phyloP scores from a whole-genome alignment of 106 monocot species.

The Dioscorea alata region DNA sequence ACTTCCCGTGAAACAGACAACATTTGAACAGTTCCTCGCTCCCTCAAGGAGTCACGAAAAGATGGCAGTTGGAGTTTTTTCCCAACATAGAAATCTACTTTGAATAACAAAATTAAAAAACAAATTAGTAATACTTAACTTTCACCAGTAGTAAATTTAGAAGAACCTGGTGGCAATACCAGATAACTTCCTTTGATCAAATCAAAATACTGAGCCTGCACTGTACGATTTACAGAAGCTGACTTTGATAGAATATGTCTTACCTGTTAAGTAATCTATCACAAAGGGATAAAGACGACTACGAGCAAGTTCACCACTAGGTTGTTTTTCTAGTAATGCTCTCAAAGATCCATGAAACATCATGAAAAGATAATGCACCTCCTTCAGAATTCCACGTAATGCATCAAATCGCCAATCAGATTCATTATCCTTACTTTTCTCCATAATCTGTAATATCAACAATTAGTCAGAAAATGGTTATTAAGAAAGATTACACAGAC shows the following conservation, averaged over 20 bases:
- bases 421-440: conserved; percentile 77
- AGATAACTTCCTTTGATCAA: too few relatives aligned
- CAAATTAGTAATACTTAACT: background rate
- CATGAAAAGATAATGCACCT: conserved; percentile 71
- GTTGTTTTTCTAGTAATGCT: conserved; percentile 83
- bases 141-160: too few relatives aligned
- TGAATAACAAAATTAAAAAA: background rate
- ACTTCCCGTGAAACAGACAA: conserved; percentile 71
- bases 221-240: too few relatives aligned
- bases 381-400: conserved; percentile 58
- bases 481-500: too few relatives aligned
- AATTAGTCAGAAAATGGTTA: too few relatives aligned
- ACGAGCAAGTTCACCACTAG: conserved; percentile 83
- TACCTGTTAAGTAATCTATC: conserved; percentile 81
- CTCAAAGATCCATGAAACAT: conserved; percentile 83
- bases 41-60: conserved; percentile 82
- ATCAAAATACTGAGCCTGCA: too few relatives aligned
- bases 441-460: conserved; percentile 49
- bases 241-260: background rate
- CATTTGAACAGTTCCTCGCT: conserved; percentile 85
- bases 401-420: conserved; percentile 60
- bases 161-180: too few relatives aligned
- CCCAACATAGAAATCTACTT: conserved; percentile 71
- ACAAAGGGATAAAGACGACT: conserved; percentile 75
- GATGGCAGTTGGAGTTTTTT: conserved; percentile 88